Conservation (phyloP, 2,329 filamentous ascomycete species). For the Colletotrichum incanum region DNA sequence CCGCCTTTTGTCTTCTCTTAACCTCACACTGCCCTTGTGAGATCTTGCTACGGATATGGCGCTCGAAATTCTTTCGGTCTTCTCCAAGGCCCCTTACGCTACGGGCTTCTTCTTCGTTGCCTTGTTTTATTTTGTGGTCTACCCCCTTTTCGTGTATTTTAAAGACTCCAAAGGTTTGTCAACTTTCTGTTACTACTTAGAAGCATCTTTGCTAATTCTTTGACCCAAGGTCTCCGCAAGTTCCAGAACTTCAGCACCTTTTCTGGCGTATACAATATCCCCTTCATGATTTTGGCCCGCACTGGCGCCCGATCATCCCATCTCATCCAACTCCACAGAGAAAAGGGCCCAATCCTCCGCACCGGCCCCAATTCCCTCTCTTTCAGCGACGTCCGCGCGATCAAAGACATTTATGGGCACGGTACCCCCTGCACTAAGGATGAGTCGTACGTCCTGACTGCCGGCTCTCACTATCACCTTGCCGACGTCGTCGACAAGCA, state of each 20-base stretch:
- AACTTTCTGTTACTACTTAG: background rate
- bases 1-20: background rate
- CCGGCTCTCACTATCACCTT: constrained; percentile 66
- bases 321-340: constrained; percentile 61
- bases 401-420: constrained; percentile 67
- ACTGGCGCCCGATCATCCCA: constrained; percentile 60
- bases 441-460: constrained; percentile 59
- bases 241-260: constrained; percentile 61
- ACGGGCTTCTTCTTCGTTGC: constrained; percentile 41
- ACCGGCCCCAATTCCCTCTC: constrained; percentile 62
- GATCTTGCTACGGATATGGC: constrained; percentile 17
- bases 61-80: constrained; percentile 6
- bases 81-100: constrained; percentile 21
- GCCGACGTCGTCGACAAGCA: constrained; percentile 67
- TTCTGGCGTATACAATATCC: constrained; percentile 61
- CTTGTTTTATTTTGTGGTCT: constrained; percentile 55
- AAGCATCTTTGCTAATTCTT: background rate
- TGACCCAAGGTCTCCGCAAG: constrained; percentile 56
- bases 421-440: constrained; percentile 67
- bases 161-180: constrained; percentile 58
- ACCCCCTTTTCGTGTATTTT: constrained; percentile 60
- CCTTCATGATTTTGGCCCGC: constrained; percentile 63
- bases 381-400: constrained; percentile 57
- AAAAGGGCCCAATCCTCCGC: constrained; percentile 58
- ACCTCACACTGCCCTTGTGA: background rate